phyloP scores from a whole-genome alignment of 345 rosid genomes.

The Excoecaria cochinchinensis region DNA sequence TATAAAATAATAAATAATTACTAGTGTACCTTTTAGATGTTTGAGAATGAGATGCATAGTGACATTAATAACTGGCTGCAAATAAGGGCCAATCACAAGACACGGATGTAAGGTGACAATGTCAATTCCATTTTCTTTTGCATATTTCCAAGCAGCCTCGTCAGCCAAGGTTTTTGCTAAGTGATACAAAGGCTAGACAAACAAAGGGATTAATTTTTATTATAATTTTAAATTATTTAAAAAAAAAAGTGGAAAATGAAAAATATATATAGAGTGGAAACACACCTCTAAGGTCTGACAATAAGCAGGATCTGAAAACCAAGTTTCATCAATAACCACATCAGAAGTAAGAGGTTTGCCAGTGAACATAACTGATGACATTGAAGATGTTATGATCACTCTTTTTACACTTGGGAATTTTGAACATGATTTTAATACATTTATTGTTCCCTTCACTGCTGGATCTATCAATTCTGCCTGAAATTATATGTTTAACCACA shows the following conservation, averaged over 20 bases:
- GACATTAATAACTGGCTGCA: constrained; percentile 8
- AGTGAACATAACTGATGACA: neutral
- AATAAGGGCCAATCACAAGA: constrained; percentile 19
- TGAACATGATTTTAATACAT: constrained; percentile 19
- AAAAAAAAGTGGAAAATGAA: neutral
- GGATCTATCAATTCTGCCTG: constrained; percentile 17
- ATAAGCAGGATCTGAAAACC: constrained; percentile 10
- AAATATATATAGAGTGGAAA: too few species aligned
- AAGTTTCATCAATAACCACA: constrained; percentile 17
- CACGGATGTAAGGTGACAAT: constrained; percentile 14
- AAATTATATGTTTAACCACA: neutral
- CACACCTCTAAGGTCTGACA: constrained; percentile 7
- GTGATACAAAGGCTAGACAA: neutral
- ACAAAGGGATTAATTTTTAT: neutral
- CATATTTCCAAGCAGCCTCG: constrained; percentile 23
- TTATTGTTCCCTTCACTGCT: constrained; percentile 20
- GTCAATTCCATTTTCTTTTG: constrained; percentile 20
- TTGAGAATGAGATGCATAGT: neutral
- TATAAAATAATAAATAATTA: too few species aligned
- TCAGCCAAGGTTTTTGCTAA: constrained; percentile 19
- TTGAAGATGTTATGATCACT: constrained; percentile 21
- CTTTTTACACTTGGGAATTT: constrained; percentile 10
- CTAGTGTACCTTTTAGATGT: constrained; percentile 1
- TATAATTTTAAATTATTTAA: too few species aligned
- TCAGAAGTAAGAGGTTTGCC: constrained; percentile 3